These are phyloP conservation scores for Calonectria pauciramosa DNA, from an alignment of 2,329 filamentous ascomycete genomes.

Conservation along the genomic window DNA sequence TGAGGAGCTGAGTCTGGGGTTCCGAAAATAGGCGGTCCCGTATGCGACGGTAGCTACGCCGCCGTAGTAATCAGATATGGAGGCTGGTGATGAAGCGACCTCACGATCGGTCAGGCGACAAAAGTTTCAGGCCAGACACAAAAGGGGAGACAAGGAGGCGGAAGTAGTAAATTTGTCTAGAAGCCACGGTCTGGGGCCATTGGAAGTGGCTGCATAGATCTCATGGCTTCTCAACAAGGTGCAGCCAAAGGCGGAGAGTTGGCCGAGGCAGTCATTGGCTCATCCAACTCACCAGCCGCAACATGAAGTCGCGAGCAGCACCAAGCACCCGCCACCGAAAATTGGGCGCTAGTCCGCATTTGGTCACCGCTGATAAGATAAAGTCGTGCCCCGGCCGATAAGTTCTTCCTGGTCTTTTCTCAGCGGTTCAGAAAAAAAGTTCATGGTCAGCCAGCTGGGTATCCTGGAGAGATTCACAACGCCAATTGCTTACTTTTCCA, in stretches of 20 bases:
- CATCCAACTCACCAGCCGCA: background rate
- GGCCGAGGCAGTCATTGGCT: constrained; percentile 20
- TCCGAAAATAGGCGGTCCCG: background rate
- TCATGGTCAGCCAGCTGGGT: background rate
- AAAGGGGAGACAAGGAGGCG: background rate
- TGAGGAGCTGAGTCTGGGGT: background rate
- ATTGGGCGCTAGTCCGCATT: constrained; percentile 30
- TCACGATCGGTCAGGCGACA: constrained; percentile 17
- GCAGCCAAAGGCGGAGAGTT: constrained; percentile 19
- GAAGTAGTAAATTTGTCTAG: background rate
- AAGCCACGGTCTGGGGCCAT: constrained; percentile 27
- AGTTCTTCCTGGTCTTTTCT: constrained; percentile 21
- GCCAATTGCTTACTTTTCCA: background rate
- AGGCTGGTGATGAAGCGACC: background rate
- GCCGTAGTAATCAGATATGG: background rate
- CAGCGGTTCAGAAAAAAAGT: constrained; percentile 42
- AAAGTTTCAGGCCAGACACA: background rate
- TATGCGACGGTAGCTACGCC: background rate
- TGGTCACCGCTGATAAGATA: constrained; percentile 44
- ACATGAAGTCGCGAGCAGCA: constrained; percentile 23
- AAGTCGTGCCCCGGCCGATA: constrained; percentile 17
- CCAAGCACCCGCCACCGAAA: constrained; percentile 17
- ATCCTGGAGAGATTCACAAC: background rate
- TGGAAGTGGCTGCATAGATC: constrained; percentile 19
- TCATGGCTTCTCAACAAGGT: constrained; percentile 29